A percentile compares a stretch with the other conserved stretches of the same genome.
phyloP scores from a whole-genome alignment of 352 stramenopile genomes.

The Phytopythium mirpurense region DNA sequence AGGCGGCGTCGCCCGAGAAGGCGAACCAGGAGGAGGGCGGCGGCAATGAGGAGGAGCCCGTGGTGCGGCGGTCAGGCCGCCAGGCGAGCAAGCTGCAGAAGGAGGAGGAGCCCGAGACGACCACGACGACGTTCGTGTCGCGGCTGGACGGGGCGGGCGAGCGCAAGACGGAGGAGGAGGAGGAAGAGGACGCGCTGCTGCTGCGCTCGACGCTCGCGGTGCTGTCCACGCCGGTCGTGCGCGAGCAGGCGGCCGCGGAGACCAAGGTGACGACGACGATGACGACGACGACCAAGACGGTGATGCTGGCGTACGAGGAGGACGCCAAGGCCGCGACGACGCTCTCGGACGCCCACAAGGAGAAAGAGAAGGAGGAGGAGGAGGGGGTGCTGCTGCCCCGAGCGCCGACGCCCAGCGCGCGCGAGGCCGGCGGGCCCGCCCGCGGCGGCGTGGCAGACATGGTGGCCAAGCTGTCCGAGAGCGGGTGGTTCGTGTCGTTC shows the following conservation, averaged over 20 bases:
- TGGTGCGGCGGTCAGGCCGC: slow-evolving; percentile 1
- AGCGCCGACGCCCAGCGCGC: neutral
- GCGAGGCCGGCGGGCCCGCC: neutral
- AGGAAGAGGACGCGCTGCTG: slow-evolving; percentile 34
- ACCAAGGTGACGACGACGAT: slow-evolving; percentile 11
- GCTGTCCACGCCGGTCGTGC: slow-evolving; percentile 25
- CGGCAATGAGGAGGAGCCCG: slow-evolving; percentile 11
- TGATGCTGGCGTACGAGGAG: slow-evolving; percentile 55
- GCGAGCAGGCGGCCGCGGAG: slow-evolving; percentile 11
- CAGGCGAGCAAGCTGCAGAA: slow-evolving; percentile 12
- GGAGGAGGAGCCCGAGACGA: slow-evolving; percentile 16
- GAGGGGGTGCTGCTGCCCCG: slow-evolving; percentile 18
- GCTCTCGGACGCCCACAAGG: too few relatives aligned
- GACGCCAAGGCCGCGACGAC: slow-evolving; percentile 23
- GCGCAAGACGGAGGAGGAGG: slow-evolving; percentile 34
- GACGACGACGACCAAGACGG: slow-evolving; percentile 20
- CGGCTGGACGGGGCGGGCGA: slow-evolving; percentile 17
- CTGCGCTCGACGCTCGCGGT: slow-evolving; percentile 43
- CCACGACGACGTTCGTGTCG: slow-evolving; percentile 26
- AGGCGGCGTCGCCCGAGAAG: slow-evolving; percentile 6
- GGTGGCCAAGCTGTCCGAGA: slow-evolving; percentile 46
- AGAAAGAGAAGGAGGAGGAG: slow-evolving; percentile 13
- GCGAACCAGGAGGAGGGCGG: slow-evolving; percentile 15
- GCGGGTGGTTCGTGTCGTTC: slow-evolving; percentile 57
- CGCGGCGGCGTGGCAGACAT: slow-evolving; percentile 22